These are phyloP conservation scores for Fomitopsis serialis DNA, from an alignment of 768 basidiomycete genomes.

Conservation along the genomic window DNA sequence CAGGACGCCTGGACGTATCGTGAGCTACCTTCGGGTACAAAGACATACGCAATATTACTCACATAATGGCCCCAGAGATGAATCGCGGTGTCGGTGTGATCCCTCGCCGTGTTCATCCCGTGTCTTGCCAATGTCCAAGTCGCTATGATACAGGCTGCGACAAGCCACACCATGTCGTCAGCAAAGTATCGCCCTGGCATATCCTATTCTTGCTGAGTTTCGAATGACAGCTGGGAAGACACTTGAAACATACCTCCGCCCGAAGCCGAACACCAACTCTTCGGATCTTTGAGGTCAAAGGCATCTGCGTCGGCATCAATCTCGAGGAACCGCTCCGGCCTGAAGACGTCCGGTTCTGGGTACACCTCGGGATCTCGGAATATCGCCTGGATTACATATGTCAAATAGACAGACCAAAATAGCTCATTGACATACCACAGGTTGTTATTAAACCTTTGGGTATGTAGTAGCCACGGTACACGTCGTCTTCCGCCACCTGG, in stretches of 20 bases:
- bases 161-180: constrained; percentile 40
- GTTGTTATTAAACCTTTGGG: constrained; percentile 20
- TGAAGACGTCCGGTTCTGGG: constrained; percentile 22
- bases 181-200: constrained; percentile 52
- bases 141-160: constrained; percentile 38
- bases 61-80: constrained; percentile 42
- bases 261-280: constrained; percentile 13
- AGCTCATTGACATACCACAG: constrained; percentile 9
- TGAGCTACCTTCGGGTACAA: background rate
- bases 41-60: background rate
- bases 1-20: constrained; percentile 2
- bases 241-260: constrained; percentile 5
- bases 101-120: constrained; percentile 35
- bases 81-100: constrained; percentile 34
- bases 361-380: constrained; percentile 22
- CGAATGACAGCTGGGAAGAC: background rate
- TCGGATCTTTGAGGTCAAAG: constrained; percentile 1
- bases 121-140: constrained; percentile 38
- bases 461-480: constrained; percentile 6
- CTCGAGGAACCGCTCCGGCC: constrained; percentile 13
- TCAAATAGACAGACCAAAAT: background rate
- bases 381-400: constrained; percentile 2
- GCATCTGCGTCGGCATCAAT: background rate
- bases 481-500: background rate
- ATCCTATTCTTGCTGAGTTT: constrained; percentile 25